phyloP scores from a whole-genome alignment of 805 yeast species.

The Suhomyces kilbournensis region DNA sequence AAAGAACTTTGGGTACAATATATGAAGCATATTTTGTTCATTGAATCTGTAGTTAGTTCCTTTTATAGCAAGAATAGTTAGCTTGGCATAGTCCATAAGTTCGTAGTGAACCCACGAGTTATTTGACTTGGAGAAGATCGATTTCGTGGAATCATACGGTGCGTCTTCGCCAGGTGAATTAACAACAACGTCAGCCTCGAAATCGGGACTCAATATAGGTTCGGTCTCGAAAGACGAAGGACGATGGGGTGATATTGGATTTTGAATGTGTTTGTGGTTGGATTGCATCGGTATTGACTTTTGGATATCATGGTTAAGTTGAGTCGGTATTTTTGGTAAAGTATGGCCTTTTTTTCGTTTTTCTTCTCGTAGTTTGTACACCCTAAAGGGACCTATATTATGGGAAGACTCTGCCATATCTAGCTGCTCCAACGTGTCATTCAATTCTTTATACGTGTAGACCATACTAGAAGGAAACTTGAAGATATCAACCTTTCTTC shows the following conservation, averaged over 20 bases:
- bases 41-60: constrained; percentile 34
- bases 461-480: constrained; percentile 32
- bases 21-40: constrained; percentile 43
- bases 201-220: background rate
- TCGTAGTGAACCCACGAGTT: constrained; percentile 35
- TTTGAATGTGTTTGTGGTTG: no score
- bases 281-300: no score
- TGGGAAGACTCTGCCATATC: constrained; percentile 16
- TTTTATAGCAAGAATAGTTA: constrained; percentile 41
- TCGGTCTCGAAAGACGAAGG: background rate
- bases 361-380: constrained; percentile 10
- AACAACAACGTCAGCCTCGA: background rate
- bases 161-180: background rate
- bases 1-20: constrained; percentile 42
- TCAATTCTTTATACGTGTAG: constrained; percentile 42
- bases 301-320: no score
- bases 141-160: constrained; percentile 1
- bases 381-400: constrained; percentile 25
- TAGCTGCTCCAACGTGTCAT: constrained; percentile 31
- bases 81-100: constrained; percentile 34
- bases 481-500: constrained; percentile 46
- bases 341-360: no score
- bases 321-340: no score
- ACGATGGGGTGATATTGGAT: no score
- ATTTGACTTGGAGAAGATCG: constrained; percentile 23